These are phyloP conservation scores for Trichosporon ovoides DNA, from an alignment of 1,284 basidiomycete genomes.

Conservation along the genomic window DNA sequence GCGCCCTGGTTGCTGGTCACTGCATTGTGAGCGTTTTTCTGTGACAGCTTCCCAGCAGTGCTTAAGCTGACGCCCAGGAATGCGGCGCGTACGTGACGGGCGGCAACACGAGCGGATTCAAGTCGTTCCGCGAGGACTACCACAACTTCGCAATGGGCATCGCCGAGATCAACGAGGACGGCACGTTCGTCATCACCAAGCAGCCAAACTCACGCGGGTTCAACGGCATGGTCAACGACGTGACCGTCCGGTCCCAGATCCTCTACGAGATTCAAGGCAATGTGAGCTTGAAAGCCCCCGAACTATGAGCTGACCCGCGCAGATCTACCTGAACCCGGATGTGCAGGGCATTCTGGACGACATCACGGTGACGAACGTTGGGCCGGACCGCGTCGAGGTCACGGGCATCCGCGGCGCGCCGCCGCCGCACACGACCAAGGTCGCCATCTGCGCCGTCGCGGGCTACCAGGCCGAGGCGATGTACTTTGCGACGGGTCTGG, in stretches of 20 bases:
- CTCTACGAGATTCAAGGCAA: constrained; percentile 26
- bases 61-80: constrained; percentile 5
- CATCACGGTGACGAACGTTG: constrained; percentile 20
- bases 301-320: not conserved
- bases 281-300: not conserved
- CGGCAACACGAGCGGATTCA: constrained; percentile 30
- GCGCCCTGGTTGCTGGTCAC: constrained; percentile 26
- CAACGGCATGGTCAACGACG: constrained; percentile 18
- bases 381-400: constrained; percentile 23
- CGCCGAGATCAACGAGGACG: constrained; percentile 27
- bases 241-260: constrained; percentile 19
- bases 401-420: constrained; percentile 24
- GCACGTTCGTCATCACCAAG: constrained; percentile 27
- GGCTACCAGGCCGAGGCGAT: constrained; percentile 28
- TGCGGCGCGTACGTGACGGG: constrained; percentile 31
- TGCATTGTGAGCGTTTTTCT: constrained; percentile 5
- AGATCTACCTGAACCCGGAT: constrained; percentile 30
- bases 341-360: constrained; percentile 27
- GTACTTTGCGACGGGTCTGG: constrained; percentile 23
- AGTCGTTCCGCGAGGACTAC: constrained; percentile 19
- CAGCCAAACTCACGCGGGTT: constrained; percentile 7
- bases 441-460: constrained; percentile 25
- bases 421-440: constrained; percentile 31
- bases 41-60: not conserved
- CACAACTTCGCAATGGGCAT: constrained; percentile 29